These are phyloP conservation scores for Oidiodendron maius DNA, from an alignment of 495 filamentous ascomycete species.

Conservation along the genomic window DNA sequence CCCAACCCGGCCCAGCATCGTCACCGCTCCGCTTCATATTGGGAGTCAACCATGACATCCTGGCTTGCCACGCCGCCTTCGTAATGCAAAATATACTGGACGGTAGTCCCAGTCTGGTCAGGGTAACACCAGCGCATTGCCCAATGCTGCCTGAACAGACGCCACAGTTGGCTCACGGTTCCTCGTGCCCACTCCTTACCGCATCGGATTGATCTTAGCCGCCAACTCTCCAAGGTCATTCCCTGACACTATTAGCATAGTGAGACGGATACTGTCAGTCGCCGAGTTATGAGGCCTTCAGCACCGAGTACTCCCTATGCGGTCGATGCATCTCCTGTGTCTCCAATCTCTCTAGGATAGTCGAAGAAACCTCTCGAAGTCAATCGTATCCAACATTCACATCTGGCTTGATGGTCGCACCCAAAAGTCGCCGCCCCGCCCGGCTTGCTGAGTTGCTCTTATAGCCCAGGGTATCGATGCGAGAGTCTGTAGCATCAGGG, in stretches of 20 bases:
- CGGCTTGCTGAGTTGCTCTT: too few species aligned
- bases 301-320: conserved; percentile 1
- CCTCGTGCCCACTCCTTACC: conserved; percentile 3
- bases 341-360: too few species aligned
- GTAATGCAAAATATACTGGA: too few species aligned
- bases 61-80: too few species aligned
- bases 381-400: too few species aligned
- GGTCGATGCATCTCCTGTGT: not conserved
- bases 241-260: conserved; percentile 9
- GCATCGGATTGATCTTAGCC: not conserved
- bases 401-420: too few species aligned
- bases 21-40: too few species aligned
- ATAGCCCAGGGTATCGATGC: not conserved
- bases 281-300: not conserved
- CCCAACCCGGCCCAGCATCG: too few species aligned
- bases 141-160: conserved; percentile 15
- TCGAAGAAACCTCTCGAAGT: too few species aligned
- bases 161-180: conserved; percentile 4
- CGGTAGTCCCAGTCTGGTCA: not conserved
- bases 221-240: not conserved
- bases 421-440: too few species aligned
- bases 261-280: not conserved
- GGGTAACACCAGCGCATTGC: conserved; percentile 1
- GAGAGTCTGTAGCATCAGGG: conserved; percentile 6
- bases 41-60: too few species aligned